Evolutionary conservation across 257 asterid genomes (phyloP).

Genomic region (Petunia axillaris): DNA sequence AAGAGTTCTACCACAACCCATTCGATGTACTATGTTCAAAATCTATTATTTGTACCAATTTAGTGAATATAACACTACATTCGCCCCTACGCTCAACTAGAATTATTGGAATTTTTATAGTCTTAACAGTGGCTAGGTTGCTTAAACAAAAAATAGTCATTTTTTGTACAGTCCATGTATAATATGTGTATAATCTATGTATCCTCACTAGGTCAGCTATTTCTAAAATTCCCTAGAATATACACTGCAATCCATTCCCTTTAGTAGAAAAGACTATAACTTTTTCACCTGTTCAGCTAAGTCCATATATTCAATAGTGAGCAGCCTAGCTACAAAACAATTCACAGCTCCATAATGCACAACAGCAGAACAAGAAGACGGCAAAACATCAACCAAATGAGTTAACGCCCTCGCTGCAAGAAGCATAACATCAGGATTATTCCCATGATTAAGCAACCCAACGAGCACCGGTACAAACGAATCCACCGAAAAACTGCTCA

Average conservation of each 20-base stretch:
- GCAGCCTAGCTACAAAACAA: conserved; percentile 82
- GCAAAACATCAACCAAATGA: conserved; percentile 93
- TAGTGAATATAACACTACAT: too few species aligned
- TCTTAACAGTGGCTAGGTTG: too few species aligned
- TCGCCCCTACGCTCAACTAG: too few species aligned
- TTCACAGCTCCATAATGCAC: conserved; percentile 97
- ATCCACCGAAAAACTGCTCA: conserved; percentile 93
- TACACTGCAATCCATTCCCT: not conserved
- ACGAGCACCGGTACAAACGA: conserved; percentile 98
- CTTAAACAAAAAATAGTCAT: too few species aligned
- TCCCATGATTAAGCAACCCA: conserved; percentile 86
- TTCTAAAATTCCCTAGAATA: too few species aligned
- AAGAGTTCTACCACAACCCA: too few species aligned
- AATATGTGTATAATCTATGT: too few species aligned
- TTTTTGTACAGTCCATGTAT: too few species aligned
- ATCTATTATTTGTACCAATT: too few species aligned
- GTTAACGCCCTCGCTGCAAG: conserved; percentile 96
- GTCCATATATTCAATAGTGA: conserved; percentile 97
- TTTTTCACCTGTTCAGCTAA: conserved; percentile 93
- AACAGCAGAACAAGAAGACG: conserved; percentile 90
- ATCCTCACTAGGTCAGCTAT: too few species aligned
- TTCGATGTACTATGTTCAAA: too few species aligned
- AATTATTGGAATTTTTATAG: too few species aligned
- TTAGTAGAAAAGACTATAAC: not conserved
- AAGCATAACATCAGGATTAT: conserved; percentile 91